Conservation (phyloP, 768 basidiomycete genomes). For the Tulasnella sp. region DNA sequence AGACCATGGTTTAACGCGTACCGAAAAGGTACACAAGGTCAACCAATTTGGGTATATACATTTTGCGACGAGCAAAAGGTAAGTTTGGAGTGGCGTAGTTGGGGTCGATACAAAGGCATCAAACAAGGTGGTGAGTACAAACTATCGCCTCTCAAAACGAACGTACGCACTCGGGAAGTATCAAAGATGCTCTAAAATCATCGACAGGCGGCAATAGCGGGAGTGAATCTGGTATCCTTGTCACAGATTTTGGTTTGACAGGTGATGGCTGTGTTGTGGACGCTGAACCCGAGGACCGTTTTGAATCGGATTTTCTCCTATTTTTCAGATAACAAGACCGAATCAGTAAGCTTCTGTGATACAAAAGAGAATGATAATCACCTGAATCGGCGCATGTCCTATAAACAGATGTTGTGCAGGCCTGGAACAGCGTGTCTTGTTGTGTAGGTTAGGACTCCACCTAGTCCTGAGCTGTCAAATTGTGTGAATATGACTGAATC, state of each 20-base stretch:
- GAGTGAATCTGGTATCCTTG: constrained; percentile 28
- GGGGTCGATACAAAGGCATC: background rate
- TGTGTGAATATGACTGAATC: background rate
- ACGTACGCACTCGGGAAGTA: constrained; percentile 63
- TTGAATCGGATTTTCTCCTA: constrained; percentile 72
- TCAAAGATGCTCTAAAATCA: constrained; percentile 78
- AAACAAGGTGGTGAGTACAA: background rate
- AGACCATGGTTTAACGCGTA: background rate
- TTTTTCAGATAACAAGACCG: background rate
- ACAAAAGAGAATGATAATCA: background rate
- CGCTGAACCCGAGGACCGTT: constrained; percentile 29
- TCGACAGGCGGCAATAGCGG: constrained; percentile 51
- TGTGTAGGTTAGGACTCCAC: too few relatives aligned
- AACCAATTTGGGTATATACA: background rate
- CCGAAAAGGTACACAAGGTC: background rate
- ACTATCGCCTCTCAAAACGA: constrained; percentile 3
- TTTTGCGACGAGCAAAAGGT: background rate
- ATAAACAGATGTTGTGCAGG: too few relatives aligned
- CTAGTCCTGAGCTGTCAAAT: too few relatives aligned
- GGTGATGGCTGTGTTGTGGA: constrained; percentile 17
- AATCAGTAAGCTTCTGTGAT: too few relatives aligned
- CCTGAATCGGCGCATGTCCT: constrained; percentile 11
- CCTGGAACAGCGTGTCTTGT: too few relatives aligned
- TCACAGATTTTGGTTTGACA: constrained; percentile 22
- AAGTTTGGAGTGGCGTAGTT: constrained; percentile 2